These are phyloP conservation scores for Sugiyamaella paludigena DNA, from an alignment of 1,139 yeast genomes.

Conservation along the genomic window DNA sequence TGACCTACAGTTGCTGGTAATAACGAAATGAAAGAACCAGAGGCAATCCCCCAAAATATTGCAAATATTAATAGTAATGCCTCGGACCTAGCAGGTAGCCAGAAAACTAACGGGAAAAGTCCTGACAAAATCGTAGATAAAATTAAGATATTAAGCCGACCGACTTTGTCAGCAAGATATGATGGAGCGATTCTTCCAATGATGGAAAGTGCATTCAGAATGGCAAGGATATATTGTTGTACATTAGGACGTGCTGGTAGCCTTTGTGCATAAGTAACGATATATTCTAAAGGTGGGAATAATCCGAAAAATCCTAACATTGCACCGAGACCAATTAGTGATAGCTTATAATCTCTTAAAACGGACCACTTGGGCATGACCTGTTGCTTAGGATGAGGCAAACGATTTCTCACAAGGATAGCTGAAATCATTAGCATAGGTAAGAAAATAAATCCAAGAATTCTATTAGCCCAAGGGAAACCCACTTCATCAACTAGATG, in stretches of 20 bases:
- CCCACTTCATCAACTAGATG: slow-evolving; percentile 32
- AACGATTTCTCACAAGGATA: slow-evolving; percentile 19
- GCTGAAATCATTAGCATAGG: slow-evolving; percentile 20
- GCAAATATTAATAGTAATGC: slow-evolving; percentile 39
- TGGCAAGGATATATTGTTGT: slow-evolving; percentile 44
- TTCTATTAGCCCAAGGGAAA: slow-evolving; percentile 37
- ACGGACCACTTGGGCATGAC: slow-evolving; percentile 33
- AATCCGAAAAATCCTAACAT: slow-evolving; percentile 35
- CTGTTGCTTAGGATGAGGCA: too few species aligned
- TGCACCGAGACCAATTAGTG: slow-evolving; percentile 32
- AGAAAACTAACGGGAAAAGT: too few species aligned
- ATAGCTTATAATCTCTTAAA: slow-evolving; percentile 28
- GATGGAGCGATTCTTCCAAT: slow-evolving; percentile 51
- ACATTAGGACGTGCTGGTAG: slow-evolving; percentile 21
- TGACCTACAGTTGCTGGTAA: slow-evolving; percentile 45
- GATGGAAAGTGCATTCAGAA: slow-evolving; percentile 50
- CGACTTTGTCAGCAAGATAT: slow-evolving; percentile 44
- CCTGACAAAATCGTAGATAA: too few species aligned
- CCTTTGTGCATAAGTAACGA: slow-evolving; percentile 29
- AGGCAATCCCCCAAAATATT: slow-evolving; percentile 48
- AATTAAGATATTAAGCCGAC: slow-evolving; percentile 44
- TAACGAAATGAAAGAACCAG: slow-evolving; percentile 42
- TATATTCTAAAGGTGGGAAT: slow-evolving; percentile 34
- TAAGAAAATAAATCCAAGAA: slow-evolving; percentile 33
- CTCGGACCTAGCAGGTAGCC: slow-evolving; percentile 30